Evolutionary conservation across 108 stramenopile genomes (phyloP).

Genomic region (Asterionellopsis glacialis): DNA sequence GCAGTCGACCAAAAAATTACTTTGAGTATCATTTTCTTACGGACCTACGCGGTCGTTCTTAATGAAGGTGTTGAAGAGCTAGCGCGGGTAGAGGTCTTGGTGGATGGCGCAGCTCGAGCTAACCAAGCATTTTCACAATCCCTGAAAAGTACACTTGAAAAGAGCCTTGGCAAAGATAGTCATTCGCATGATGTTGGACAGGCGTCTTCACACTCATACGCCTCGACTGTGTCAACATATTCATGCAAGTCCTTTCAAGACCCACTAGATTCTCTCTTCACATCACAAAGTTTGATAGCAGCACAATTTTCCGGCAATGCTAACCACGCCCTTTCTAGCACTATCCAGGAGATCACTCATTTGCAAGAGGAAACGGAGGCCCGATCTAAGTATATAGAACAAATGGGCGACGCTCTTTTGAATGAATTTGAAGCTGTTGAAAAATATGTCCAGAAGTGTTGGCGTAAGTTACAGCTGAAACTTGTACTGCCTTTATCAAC

Average conservation of each 20-base stretch:
- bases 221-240: conserved; percentile 11
- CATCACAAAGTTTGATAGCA: conserved; percentile 24
- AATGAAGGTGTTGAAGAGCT: conserved; percentile 53
- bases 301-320: conserved; percentile 22
- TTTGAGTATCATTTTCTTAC: no score
- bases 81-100: conserved; percentile 46
- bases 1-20: no score
- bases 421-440: conserved; percentile 66
- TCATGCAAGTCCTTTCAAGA: conserved; percentile 4
- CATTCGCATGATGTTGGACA: conserved; percentile 10
- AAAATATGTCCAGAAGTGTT: conserved; percentile 49
- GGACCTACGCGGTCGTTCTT: conserved; percentile 16
- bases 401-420: conserved; percentile 57
- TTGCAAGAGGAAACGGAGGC: conserved; percentile 31
- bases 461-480: conserved; percentile 33
- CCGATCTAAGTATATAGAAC: conserved; percentile 47
- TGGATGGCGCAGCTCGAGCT: conserved; percentile 51
- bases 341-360: conserved; percentile 23
- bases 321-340: conserved; percentile 24
- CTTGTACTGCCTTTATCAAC: no score
- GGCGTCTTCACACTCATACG: background rate
- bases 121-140: conserved; percentile 36
- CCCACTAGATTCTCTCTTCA: no score
- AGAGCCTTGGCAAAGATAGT: conserved; percentile 53
- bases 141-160: conserved; percentile 39